A percentile compares a stretch with the other conserved stretches of the same genome.
These are phyloP conservation scores for Narthecium ossifragum DNA, from an alignment of 106 monocot species.

Conservation along the genomic window DNA sequence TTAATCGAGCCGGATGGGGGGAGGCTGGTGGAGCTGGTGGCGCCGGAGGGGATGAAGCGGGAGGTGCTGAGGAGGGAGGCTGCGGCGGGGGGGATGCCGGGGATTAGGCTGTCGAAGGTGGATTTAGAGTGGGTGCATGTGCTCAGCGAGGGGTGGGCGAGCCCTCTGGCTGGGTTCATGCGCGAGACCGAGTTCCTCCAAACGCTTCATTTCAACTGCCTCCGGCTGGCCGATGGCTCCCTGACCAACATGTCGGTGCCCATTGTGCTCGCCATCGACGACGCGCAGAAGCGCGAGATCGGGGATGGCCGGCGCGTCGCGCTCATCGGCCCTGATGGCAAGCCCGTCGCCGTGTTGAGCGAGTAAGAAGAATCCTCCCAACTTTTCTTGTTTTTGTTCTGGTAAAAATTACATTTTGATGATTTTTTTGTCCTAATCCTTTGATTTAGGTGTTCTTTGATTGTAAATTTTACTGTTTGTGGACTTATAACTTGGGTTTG, in stretches of 20 bases:
- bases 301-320: slow-evolving; percentile 37
- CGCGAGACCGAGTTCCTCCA: slow-evolving; percentile 98
- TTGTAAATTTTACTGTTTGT: background rate
- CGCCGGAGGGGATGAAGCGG: slow-evolving; percentile 32
- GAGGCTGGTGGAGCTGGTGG: slow-evolving; percentile 67
- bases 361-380: too few species aligned
- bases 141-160: slow-evolving; percentile 98
- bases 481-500: too few species aligned
- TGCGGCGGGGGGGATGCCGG: slow-evolving; percentile 19
- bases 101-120: slow-evolving; percentile 45
- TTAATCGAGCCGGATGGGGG: slow-evolving; percentile 95
- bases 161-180: slow-evolving; percentile 97
- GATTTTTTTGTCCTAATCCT: background rate
- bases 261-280: slow-evolving; percentile 88
- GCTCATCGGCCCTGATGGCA: slow-evolving; percentile 34
- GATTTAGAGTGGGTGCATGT: slow-evolving; percentile 95
- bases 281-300: slow-evolving; percentile 57
- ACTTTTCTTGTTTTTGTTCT: too few species aligned
- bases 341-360: slow-evolving; percentile 53
- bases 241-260: slow-evolving; percentile 94
- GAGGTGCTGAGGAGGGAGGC: slow-evolving; percentile 51
- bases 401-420: too few species aligned
- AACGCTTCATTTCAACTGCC: slow-evolving; percentile 98
- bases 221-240: slow-evolving; percentile 59
- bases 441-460: background rate